These are phyloP conservation scores for Chlamydomonas incerta DNA, from an alignment of 139 green algal species.

Conservation along the genomic window DNA sequence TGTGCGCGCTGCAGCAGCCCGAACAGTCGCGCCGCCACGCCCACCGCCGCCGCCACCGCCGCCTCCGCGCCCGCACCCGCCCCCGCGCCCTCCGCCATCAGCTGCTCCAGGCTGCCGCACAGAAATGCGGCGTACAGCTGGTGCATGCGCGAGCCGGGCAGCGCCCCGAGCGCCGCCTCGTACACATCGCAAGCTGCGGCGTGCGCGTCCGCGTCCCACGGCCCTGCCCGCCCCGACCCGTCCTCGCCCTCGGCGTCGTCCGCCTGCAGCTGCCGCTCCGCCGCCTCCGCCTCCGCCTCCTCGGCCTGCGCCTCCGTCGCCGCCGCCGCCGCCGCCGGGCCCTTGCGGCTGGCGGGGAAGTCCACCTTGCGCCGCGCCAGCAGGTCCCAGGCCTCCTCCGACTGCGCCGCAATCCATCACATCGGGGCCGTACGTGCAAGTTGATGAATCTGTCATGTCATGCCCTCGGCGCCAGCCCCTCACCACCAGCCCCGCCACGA, in stretches of 20 bases:
- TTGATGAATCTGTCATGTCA: too few species aligned
- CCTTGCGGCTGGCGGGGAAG: not conserved
- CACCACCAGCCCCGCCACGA: too few species aligned
- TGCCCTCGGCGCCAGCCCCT: too few species aligned
- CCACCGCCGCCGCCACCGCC: slow-evolving; percentile 1
- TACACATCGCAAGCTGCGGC: slow-evolving; percentile 39
- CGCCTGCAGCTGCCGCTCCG: not conserved
- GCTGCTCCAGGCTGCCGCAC: slow-evolving; percentile 35
- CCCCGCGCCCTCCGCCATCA: not conserved
- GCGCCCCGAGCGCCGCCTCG: slow-evolving; percentile 44
- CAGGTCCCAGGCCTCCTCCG: slow-evolving; percentile 69
- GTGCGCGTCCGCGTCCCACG: slow-evolving; percentile 1
- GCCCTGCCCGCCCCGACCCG: too few species aligned
- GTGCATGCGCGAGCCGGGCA: slow-evolving; percentile 48
- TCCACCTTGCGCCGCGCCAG: slow-evolving; percentile 55
- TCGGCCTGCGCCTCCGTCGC: not conserved
- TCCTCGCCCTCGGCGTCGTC: not conserved
- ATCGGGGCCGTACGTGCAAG: too few species aligned
- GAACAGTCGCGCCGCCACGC: slow-evolving; percentile 47
- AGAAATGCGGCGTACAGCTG: slow-evolving; percentile 57
- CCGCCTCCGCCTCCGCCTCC: not conserved
- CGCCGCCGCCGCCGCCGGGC: not conserved
- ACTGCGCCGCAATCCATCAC: not conserved
- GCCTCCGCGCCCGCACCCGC: not conserved
- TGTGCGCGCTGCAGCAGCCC: slow-evolving; percentile 31